Evolutionary conservation across 352 stramenopile genomes (phyloP).

Genomic region (Blastocystis sp.): DNA sequence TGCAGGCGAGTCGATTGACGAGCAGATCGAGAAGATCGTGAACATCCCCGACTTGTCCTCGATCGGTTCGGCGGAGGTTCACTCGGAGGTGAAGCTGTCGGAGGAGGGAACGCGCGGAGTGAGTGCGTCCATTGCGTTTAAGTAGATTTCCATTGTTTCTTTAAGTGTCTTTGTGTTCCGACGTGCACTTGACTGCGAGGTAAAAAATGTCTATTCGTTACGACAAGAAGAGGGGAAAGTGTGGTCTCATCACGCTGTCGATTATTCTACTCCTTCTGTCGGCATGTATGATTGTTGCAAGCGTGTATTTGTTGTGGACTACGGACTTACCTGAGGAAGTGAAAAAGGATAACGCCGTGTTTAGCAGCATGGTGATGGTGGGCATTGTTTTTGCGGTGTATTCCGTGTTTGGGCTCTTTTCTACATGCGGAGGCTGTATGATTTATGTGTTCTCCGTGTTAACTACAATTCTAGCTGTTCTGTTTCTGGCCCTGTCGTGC

Average conservation of each 20-base stretch:
- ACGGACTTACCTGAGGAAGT: not conserved
- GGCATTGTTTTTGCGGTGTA: not conserved
- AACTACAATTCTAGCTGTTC: not conserved
- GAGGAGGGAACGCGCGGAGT: not conserved
- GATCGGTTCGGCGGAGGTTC: not conserved
- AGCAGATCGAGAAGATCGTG: conserved; percentile 45
- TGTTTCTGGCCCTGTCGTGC: not conserved
- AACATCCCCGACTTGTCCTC: not conserved
- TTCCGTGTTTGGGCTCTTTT: conserved; percentile 12
- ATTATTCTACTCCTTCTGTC: not conserved
- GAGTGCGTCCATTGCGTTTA: too few species aligned
- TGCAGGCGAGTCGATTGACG: not conserved
- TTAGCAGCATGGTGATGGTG: not conserved
- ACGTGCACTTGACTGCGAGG: not conserved
- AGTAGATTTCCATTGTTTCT: not conserved
- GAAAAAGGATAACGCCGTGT: not conserved
- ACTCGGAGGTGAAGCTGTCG: not conserved
- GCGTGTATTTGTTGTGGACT: not conserved
- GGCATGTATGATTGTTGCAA: not conserved
- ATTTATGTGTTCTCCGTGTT: conserved; percentile 24
- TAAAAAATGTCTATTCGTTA: not conserved
- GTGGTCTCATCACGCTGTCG: not conserved
- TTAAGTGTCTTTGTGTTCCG: conserved; percentile 1
- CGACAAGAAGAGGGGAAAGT: conserved; percentile 10
- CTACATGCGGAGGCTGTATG: conserved; percentile 25